Evolutionary conservation across 805 yeast genomes (phyloP), one percentile per base, ranked within the genome.

Genomic region (Suhomyces canberraensis): DNA sequence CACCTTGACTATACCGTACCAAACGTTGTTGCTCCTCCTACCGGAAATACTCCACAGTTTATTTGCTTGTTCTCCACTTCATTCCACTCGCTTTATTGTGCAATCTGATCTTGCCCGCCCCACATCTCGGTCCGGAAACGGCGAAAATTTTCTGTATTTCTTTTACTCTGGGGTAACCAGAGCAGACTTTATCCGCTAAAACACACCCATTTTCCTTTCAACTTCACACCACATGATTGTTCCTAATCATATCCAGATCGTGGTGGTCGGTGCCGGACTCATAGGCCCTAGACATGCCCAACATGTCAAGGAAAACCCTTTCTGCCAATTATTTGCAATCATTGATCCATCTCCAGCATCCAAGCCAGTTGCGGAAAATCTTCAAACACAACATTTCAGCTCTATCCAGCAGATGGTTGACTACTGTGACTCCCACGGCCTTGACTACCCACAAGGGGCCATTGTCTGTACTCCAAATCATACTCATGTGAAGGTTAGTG

Each of bases 391-490:
- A 17, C 52, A 50, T 40, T 56, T 52, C 37, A 20, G 35, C 11
- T 44, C 51, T 4, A 43, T 55, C 16, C 41, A 44, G 16, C 48
- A 47, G n/a, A 35, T 54, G 49, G 30, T 52, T 16, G 27, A 15
- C 8, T 50, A 36, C 40, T 54, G 59, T 34, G 44, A 46, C 18
- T 25, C 31, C 11, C 36, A 39, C 16, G 34, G 29, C 17, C 27
- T 54, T n/a, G 36, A 38, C 3, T 55, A 49, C 19, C 73, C 73
- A 1, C 58, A 61, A 31, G 73, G 64, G 1, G 73, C 71, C 16
- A 60, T 67, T 11, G 52, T 67, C 17, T 62, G 66, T 13, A 66
- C 72, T 4, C 73, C 72, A 4, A 67, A 66, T 42, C 65, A 64
- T 35, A 62, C 71, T 4, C 73, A 67, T 44, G 54, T 66, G 13